Base-by-base conservation (phyloP, 1,284 basidiomycete species). In the Cystobasidium slooffiae region DNA sequence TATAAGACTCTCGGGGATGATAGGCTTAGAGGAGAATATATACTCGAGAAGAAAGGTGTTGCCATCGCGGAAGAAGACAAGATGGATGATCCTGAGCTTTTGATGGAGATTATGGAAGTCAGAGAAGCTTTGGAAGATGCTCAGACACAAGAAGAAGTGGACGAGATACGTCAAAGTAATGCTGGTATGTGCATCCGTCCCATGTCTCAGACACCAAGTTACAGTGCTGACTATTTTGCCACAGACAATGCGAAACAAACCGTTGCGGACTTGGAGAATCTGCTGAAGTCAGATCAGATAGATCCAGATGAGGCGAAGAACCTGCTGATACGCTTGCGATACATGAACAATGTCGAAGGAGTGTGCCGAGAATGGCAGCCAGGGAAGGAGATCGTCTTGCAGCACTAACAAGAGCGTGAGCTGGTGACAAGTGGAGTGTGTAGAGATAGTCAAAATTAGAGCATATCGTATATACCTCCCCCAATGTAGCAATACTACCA, bases 101-200 rank as follows among this genome's bases (percentile, higher is more conserved):
- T 97, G 75, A 86, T 86, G 81, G 88, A 91, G 78, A 87, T 96
- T 56, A 89, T 97, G 87, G 90, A 93, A 78, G 86, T 86, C n/a
- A 84, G 92, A 58, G 93, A 96, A 82, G 85, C 86, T 53, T 86
- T 97, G 37, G 92, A 94, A 75, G 87, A 88, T 46, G 88, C 91
- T 0, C 75, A 81, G 14, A 82, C 82, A 1, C 84, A 84, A 14
- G 84, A 87, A 39, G 83, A 85, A 24, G 86, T 93, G 1, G 84
- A 86, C 18, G 75, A 76, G 6, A 83, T 95, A 41, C 82, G 85
- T 39, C 82, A 84, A 4, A 83, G 84, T 16, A 94, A 92, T 81
- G 80, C 87, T 67, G 87, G 92, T 90, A 74, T 73, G 88, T 84
- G 14, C 58, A n/a, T 41, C 7, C 64, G 16, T 20, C 14, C 37